Evolutionary conservation across 2,329 filamentous ascomycete species (phyloP), one percentile per base, ranked within the genome.

Genomic region (Calonectria pteridis): DNA sequence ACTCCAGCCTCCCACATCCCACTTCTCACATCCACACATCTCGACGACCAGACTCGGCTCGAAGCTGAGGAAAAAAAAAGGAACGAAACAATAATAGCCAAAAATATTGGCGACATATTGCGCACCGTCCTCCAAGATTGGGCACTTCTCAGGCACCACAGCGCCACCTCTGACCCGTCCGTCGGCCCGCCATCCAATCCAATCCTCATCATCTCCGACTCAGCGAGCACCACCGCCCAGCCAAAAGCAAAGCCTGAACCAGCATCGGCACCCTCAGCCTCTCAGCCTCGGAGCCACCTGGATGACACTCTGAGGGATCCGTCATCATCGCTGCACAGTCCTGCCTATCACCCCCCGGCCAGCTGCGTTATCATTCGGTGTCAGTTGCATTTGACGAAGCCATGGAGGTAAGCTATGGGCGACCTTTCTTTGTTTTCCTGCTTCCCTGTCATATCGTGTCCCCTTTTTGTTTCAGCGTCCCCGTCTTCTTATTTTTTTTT

Each of bases 321-420:
- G 53, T 33, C 37, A 55, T 55, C 53, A 62, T 51, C 58, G 35
- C 59, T 46, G 59, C 31, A 50, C 31, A 35, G 35, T 49, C 63
- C 63, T 59, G 64, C 55, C 35, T 62, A 67, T 63, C 51, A 40
- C 51, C 31, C 53, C 64, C 51, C 63, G 31, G 63, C 53, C 26
- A 67, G 53, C 53, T 26, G 64, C 53, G 51, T 43, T 66, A 64
- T 69, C 65, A 29, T 62, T 58, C 35, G 63, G 51, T 62, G 33
- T 33, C 29, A 49, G 55, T 64, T 68, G 70, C 43, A 62, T 37
- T 68, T 68, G 65, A 72, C 55, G 40, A 31, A 72, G 64, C 55
- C 50, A 73, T 73, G 71, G 71, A 73, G 71, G 71, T 73, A 69
- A 73, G 71, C 50, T 63, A 46, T 35, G 20, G 16, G n/a, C 37